Evolutionary conservation across 495 filamentous ascomycete species (phyloP).

Genomic region (Opeltia flavorubescens): DNA sequence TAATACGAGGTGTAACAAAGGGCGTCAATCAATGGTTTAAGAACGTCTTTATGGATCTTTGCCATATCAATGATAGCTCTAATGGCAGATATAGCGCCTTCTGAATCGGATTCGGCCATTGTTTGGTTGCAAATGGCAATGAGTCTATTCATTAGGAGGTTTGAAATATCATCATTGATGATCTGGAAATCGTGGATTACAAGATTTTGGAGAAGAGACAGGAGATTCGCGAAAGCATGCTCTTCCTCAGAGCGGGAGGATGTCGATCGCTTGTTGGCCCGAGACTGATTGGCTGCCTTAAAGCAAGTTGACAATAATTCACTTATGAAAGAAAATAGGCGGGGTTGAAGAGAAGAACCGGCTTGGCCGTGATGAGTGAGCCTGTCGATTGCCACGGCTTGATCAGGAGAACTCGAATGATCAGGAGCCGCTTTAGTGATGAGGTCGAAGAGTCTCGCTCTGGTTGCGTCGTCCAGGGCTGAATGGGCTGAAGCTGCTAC

Average conservation of each 20-base stretch:
- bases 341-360: slow-evolving; percentile 49
- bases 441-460: background rate
- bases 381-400: slow-evolving; percentile 34
- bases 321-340: slow-evolving; percentile 43
- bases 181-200: slow-evolving; percentile 74
- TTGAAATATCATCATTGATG: slow-evolving; percentile 52
- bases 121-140: slow-evolving; percentile 66
- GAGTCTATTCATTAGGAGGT: slow-evolving; percentile 48
- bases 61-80: slow-evolving; percentile 69
- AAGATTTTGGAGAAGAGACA: slow-evolving; percentile 61
- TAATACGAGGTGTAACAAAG: slow-evolving; percentile 62
- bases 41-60: slow-evolving; percentile 51
- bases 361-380: slow-evolving; percentile 50
- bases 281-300: slow-evolving; percentile 33
- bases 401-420: background rate
- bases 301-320: slow-evolving; percentile 43
- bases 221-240: slow-evolving; percentile 40
- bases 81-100: slow-evolving; percentile 60
- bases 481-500: background rate
- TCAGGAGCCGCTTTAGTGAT: background rate
- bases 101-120: slow-evolving; percentile 56
- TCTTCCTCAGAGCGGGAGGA: slow-evolving; percentile 36
- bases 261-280: slow-evolving; percentile 22
- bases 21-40: slow-evolving; percentile 59
- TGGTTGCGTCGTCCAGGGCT: background rate